Evolutionary conservation across 2,329 filamentous ascomycete species (phyloP), one percentile per base, ranked within the genome.

Genomic region (Fusarium buxicola): DNA sequence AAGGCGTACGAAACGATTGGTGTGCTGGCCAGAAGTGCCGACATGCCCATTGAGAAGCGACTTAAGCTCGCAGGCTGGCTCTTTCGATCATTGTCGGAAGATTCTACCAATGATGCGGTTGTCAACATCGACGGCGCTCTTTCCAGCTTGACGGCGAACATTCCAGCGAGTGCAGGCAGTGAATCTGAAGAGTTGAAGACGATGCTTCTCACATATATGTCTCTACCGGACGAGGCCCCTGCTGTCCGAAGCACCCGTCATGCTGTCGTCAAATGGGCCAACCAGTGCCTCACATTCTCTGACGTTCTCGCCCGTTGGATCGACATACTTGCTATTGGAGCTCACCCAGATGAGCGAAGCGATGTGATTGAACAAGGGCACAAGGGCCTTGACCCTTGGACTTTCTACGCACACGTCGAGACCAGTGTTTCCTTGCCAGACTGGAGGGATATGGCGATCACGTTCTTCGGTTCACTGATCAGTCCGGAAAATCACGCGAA

Each of bases 1-100:
- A 89, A 91, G 71, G 93, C 91, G 2, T 98, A 97, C 74, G 94
- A 98, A 74, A 93, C 92, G 1, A 92, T 98, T 34, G 95, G 94
- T 1, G 84, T 95, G 12, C 77, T 98, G 21, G 88, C 91, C 51
- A 87, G 88, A 63, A 86, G 85, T 5, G 85, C 89, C 5, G 77
- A 83, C 3, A 84, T 86, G 66, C 78, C 87, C 5, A 69, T 86
- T 11, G 77, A 77, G 34, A 80, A 83, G 82, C 69, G 86, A 81
- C 53, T 84, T 28, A 62, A 80, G 86, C 45, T 86, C 86, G 65
- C 86, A 1, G 56, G 84, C 46, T 98, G 92, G 90, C 82, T 98
- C 1, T 96, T 98, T 70, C 85, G 85, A 24, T 94, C 94, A 1
- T 81, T 98, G 4, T 89, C 89, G 10, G 89, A 93, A 65, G 94